Percentiles rank a stretch among this genome's conserved stretches.
phyloP scores from a whole-genome alignment of 257 asterid species.

The Capsicum chinense region DNA sequence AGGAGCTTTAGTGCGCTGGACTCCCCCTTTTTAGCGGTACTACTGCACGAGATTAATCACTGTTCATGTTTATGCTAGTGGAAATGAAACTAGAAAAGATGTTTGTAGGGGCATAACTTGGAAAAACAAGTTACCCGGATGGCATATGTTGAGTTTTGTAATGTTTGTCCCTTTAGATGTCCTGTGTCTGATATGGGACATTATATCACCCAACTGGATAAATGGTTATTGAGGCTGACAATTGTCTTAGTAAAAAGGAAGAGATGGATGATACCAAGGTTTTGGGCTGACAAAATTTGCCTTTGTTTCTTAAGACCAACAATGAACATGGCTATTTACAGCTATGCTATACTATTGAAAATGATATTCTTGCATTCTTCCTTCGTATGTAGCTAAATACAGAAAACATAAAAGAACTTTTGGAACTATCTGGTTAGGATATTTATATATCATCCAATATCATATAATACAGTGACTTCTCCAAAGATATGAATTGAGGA shows the following conservation, averaged over 20 bases:
- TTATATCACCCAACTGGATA: background rate
- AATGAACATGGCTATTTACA: background rate
- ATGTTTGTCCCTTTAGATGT: conserved; percentile 9
- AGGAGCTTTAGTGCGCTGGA: too few relatives aligned
- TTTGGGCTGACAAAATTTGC: background rate
- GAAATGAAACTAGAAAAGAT: conserved; percentile 12
- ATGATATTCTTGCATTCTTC: background rate
- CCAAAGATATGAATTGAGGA: conserved; percentile 15
- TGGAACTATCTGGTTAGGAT: conserved; percentile 22
- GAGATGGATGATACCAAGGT: background rate
- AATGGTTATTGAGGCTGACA: background rate
- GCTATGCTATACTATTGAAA: conserved; percentile 6
- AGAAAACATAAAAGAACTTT: background rate
- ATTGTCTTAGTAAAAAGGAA: background rate
- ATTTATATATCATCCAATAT: background rate
- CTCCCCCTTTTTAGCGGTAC: background rate
- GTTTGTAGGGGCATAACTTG: conserved; percentile 19
- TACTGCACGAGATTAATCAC: background rate
- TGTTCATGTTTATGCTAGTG: conserved; percentile 15
- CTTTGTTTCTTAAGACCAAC: background rate
- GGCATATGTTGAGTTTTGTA: conserved; percentile 17
- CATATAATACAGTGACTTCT: background rate
- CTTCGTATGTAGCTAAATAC: background rate
- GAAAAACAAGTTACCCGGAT: conserved; percentile 10
- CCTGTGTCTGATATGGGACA: conserved; percentile 10